Percentiles rank a stretch among this genome's conserved stretches.
phyloP scores from a whole-genome alignment of 1,284 basidiomycete species.

The Earliella scabrosa region DNA sequence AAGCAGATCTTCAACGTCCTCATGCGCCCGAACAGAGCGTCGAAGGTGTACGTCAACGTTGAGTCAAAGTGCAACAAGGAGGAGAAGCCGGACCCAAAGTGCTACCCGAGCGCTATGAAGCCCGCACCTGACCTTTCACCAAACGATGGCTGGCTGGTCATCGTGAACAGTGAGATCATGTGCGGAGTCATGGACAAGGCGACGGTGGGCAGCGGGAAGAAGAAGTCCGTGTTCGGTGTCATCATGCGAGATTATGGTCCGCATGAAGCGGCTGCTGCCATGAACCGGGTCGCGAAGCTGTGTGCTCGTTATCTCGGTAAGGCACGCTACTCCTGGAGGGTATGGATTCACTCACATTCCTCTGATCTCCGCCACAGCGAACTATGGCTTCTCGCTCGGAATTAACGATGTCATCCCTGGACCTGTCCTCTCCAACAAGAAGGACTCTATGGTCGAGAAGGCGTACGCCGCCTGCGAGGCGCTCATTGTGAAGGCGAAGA shows the following conservation, averaged over 20 bases:
- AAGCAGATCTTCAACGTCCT: conserved; percentile 98
- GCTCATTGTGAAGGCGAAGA: conserved; percentile 89
- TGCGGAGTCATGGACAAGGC: conserved; percentile 99
- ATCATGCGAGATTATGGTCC: conserved; percentile 97
- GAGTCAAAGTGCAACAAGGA: conserved; percentile 97
- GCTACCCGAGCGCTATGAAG: conserved; percentile 66
- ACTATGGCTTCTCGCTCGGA: conserved; percentile 97
- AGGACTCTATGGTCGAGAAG: conserved; percentile 86
- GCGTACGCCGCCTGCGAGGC: conserved; percentile 91
- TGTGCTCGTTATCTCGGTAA: conserved; percentile 92
- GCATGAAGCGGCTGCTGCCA: conserved; percentile 92
- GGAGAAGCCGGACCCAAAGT: conserved; percentile 75
- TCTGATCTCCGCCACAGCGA: conserved; percentile 58
- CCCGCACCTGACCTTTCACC: conserved; percentile 87
- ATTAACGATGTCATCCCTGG: conserved; percentile 99
- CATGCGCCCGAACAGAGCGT: conserved; percentile 92
- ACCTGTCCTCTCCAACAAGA: conserved; percentile 77
- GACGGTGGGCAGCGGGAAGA: conserved; percentile 98
- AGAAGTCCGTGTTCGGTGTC: conserved; percentile 98
- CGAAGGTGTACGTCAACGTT: conserved; percentile 90
- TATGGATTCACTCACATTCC: too few relatives aligned
- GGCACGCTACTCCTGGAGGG: conserved; percentile 30
- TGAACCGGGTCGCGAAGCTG: conserved; percentile 96
- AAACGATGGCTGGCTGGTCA: conserved; percentile 98
- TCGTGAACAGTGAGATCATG: conserved; percentile 99